phyloP scores from a whole-genome alignment of 2,329 filamentous ascomycete genomes.

The Chlorencoelia australis region DNA sequence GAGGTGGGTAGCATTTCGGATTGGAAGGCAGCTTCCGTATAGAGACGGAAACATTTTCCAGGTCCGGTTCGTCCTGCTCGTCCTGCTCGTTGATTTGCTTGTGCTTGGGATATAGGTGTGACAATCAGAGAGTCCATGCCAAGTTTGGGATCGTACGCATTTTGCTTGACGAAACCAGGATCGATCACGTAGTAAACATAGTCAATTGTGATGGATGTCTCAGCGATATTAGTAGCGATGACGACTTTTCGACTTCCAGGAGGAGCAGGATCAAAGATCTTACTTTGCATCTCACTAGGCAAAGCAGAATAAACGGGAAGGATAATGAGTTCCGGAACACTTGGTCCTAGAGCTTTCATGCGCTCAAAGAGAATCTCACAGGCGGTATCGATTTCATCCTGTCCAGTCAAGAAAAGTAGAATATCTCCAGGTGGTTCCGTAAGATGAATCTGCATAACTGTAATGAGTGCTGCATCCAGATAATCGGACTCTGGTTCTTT shows the following conservation, averaged over 20 bases:
- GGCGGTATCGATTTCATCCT: slow-evolving; percentile 93
- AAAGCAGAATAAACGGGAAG: slow-evolving; percentile 93
- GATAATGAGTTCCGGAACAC: slow-evolving; percentile 84
- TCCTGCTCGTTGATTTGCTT: slow-evolving; percentile 88
- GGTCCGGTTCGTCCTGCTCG: slow-evolving; percentile 90
- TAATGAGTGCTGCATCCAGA: slow-evolving; percentile 84
- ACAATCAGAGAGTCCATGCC: slow-evolving; percentile 97
- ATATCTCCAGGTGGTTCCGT: slow-evolving; percentile 91
- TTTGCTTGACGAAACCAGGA: slow-evolving; percentile 95
- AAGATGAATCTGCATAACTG: slow-evolving; percentile 96
- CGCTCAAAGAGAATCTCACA: slow-evolving; percentile 89
- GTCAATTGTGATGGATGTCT: slow-evolving; percentile 96
- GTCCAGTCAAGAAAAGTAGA: slow-evolving; percentile 89
- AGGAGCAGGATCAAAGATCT: slow-evolving; percentile 89
- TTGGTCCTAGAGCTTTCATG: slow-evolving; percentile 89
- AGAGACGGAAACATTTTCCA: slow-evolving; percentile 90
- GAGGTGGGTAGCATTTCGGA: slow-evolving; percentile 95
- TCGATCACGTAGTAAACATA: slow-evolving; percentile 97
- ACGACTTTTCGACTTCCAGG: slow-evolving; percentile 83
- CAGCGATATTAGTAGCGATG: slow-evolving; percentile 96
- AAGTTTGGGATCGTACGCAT: slow-evolving; percentile 90
- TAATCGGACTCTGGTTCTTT: slow-evolving; percentile 94
- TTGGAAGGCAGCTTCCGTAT: slow-evolving; percentile 91
- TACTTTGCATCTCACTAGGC: slow-evolving; percentile 85
- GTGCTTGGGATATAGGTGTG: slow-evolving; percentile 91